A percentile compares a stretch with the other conserved stretches of the same genome.
Evolutionary conservation across 108 stramenopile genomes (phyloP).

Genomic region (Parietichytrium sp.): DNA sequence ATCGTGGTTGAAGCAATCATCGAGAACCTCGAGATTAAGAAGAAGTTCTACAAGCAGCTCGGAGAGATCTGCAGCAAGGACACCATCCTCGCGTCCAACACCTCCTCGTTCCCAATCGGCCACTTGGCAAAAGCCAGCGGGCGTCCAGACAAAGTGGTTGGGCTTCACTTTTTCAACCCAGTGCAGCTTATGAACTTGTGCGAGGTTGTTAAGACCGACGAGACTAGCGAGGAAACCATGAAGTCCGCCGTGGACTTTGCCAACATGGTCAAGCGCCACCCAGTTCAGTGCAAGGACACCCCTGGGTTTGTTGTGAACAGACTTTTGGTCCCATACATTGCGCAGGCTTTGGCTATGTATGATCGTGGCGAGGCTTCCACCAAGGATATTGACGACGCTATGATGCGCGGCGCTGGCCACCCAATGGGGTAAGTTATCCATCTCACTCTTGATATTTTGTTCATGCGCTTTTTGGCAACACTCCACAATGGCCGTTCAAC

Average conservation of each 20-base stretch:
- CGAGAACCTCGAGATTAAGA: conserved; percentile 88
- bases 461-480: too few species aligned
- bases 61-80: conserved; percentile 73
- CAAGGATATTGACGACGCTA: conserved; percentile 87
- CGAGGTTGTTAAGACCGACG: conserved; percentile 85
- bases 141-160: conserved; percentile 84
- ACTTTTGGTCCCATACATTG: conserved; percentile 79
- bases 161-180: conserved; percentile 99
- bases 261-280: conserved; percentile 77
- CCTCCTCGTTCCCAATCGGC: conserved; percentile 78
- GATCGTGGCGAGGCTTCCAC: conserved; percentile 87
- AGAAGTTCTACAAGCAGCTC: conserved; percentile 73
- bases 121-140: conserved; percentile 86
- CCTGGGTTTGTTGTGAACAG: conserved; percentile 99
- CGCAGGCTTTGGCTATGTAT: conserved; percentile 81
- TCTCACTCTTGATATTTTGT: conserved; percentile 59
- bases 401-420: conserved; percentile 96
- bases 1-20: conserved; percentile 91
- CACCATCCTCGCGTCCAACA: conserved; percentile 91
- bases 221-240: conserved; percentile 80
- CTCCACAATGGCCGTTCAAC: background rate
- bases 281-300: conserved; percentile 87
- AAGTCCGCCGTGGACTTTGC: conserved; percentile 75
- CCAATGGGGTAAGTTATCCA: too few species aligned
- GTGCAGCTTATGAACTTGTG: conserved; percentile 95